Evolutionary conservation across 225 moss, liverwort and hornwort species (phyloP), one percentile per base, ranked within the genome.

Genomic region (Anthoceros angustus): DNA sequence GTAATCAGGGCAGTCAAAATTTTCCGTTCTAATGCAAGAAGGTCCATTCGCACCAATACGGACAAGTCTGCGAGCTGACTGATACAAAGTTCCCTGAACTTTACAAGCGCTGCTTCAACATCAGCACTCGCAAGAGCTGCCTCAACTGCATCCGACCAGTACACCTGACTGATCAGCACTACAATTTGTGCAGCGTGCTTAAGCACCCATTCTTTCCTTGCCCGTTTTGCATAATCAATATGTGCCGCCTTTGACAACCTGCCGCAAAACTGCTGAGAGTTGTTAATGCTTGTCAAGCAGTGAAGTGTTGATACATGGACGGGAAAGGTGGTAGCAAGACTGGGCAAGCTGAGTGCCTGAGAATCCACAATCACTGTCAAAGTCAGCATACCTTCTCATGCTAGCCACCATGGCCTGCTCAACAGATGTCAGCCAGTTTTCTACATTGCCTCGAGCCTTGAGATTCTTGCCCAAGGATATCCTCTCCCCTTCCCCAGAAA

Each of bases 361-460:
- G 32, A 32, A 16, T n/a, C 50, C 25, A 40, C 38, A 39, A 39
- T 15, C 45, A 62, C 41, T 21, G 25, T 67, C 42, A 21, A 41
- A 38, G 11, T 25, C 6, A 20, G 8, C 63, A 62, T 49, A 90
- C 94, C 87, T 94, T 23, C 48, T 76, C 66, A 94, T 81, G 72
- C 90, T 90, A 12, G 70, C 74, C 9, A 87, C 83, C 94, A 94
- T 94, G 70, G 82, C 90, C 77, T 94, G 94, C 70, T 94, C 94
- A 26, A 94, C 87, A 0, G 76, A 32, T 4, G 94, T 90, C 0
- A 94, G 85, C 94, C 94, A 94, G 65, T 86, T 88, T 67, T 94
- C 94, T 49, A 94, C 90, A 66, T 88, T 94, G 64, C 94, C 94
- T 63, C 94, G 76, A 39, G 94, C 94, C 74, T 94, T 94, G 1